Evolutionary conservation across 257 asterid genomes (phyloP).

Genomic region (Hygrophila difformis): DNA sequence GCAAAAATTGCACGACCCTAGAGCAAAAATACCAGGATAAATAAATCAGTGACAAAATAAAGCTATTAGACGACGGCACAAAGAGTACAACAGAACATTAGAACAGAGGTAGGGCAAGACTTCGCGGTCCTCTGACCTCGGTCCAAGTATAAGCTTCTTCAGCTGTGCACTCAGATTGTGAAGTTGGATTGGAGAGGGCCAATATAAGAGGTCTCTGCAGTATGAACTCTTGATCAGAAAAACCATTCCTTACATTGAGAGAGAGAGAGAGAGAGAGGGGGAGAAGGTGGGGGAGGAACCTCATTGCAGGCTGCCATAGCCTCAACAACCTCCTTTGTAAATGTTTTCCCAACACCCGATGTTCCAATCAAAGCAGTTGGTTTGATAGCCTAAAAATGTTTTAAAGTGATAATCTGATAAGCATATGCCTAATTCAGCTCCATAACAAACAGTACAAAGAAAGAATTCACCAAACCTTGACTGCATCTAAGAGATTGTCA

Average conservation of each 20-base stretch:
- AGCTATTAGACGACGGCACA: background rate
- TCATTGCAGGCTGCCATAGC: constrained; percentile 66
- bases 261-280: constrained; percentile 6
- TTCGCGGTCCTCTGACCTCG: constrained; percentile 39
- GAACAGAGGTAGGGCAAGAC: background rate
- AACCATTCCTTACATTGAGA: constrained; percentile 1
- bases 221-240: constrained; percentile 15
- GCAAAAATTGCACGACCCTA: constrained; percentile 87
- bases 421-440: background rate
- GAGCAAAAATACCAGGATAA: constrained; percentile 8
- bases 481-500: constrained; percentile 64
- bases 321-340: constrained; percentile 86
- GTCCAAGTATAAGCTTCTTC: constrained; percentile 93
- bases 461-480: constrained; percentile 51
- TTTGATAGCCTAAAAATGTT: constrained; percentile 54
- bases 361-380: constrained; percentile 89
- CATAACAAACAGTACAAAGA: background rate
- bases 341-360: constrained; percentile 79
- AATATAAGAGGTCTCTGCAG: constrained; percentile 83
- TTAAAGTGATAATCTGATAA: constrained; percentile 1
- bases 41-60: background rate
- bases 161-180: constrained; percentile 99
- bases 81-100: background rate
- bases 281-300: constrained; percentile 30
- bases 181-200: constrained; percentile 97